phyloP scores from a whole-genome alignment of 257 asterid genomes.

The Salvia splendens region DNA sequence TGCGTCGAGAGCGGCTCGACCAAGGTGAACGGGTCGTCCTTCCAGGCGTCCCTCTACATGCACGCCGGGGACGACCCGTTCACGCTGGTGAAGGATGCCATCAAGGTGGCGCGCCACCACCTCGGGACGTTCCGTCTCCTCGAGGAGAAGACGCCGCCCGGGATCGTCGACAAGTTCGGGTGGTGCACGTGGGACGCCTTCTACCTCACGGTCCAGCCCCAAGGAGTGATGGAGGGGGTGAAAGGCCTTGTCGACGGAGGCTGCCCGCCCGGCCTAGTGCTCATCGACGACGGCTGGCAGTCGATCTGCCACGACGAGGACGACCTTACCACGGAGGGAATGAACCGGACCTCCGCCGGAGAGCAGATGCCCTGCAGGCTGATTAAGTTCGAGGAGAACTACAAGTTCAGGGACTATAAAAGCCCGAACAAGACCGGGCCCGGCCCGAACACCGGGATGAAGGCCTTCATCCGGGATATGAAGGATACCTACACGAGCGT shows the following conservation, averaged over 20 bases:
- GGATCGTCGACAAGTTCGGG: constrained; percentile 89
- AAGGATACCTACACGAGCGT: constrained; percentile 61
- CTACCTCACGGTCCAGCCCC: constrained; percentile 84
- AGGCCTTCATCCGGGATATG: constrained; percentile 70
- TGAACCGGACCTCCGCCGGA: constrained; percentile 82
- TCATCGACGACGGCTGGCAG: constrained; percentile 96
- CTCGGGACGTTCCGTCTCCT: constrained; percentile 72
- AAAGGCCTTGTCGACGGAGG: constrained; percentile 86
- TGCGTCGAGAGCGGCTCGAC: constrained; percentile 87
- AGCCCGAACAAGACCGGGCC: constrained; percentile 49
- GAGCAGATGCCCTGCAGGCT: constrained; percentile 97
- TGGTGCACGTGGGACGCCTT: constrained; percentile 99
- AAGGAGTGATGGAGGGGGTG: constrained; percentile 84
- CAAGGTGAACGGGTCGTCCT: constrained; percentile 48
- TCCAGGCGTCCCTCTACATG: constrained; percentile 66
- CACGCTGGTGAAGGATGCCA: constrained; percentile 71
- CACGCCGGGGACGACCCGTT: constrained; percentile 82
- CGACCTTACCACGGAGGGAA: constrained; percentile 71
- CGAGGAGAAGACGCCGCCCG: constrained; percentile 91
- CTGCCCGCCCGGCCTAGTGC: constrained; percentile 87
- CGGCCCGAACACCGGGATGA: constrained; percentile 71
- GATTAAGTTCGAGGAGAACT: constrained; percentile 69
- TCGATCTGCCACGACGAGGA: constrained; percentile 93
- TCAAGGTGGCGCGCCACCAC: constrained; percentile 70
- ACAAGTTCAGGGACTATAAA: constrained; percentile 70